Conservation (phyloP, 805 yeast species). For the Nakazawaea wickerhamii region DNA sequence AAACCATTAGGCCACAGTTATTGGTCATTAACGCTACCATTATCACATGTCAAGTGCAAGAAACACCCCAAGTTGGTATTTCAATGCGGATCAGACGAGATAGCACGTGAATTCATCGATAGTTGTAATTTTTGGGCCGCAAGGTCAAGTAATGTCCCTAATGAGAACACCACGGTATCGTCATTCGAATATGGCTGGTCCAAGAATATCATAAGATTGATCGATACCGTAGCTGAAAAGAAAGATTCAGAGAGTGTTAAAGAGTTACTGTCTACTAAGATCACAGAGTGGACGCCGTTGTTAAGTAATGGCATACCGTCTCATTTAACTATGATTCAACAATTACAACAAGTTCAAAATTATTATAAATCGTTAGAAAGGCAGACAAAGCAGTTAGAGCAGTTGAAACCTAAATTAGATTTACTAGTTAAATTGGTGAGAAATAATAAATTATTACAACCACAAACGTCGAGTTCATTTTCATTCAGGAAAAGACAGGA, state of each 20-base stretch:
- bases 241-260: slow-evolving; percentile 10
- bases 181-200: slow-evolving; percentile 85
- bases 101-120: slow-evolving; percentile 64
- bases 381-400: slow-evolving; percentile 39
- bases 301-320: slow-evolving; percentile 24
- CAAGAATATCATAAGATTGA: slow-evolving; percentile 15
- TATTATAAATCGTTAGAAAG: slow-evolving; percentile 35
- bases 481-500: slow-evolving; percentile 7
- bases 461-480: slow-evolving; percentile 1
- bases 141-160: slow-evolving; percentile 74
- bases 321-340: slow-evolving; percentile 28
- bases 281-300: slow-evolving; percentile 39
- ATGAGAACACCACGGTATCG: slow-evolving; percentile 50
- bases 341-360: slow-evolving; percentile 31
- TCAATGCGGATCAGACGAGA: slow-evolving; percentile 60
- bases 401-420: slow-evolving; percentile 22
- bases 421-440: background rate
- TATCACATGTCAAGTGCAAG: slow-evolving; percentile 19
- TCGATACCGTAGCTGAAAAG: slow-evolving; percentile 15
- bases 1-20: slow-evolving; percentile 23
- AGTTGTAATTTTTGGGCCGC: slow-evolving; percentile 92
- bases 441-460: slow-evolving; percentile 5
- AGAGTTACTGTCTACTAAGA: slow-evolving; percentile 25
- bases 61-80: slow-evolving; percentile 40
- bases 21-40: slow-evolving; percentile 56